Evolutionary conservation across 2,329 filamentous ascomycete genomes (phyloP).

Genomic region (Claviceps spartinae): DNA sequence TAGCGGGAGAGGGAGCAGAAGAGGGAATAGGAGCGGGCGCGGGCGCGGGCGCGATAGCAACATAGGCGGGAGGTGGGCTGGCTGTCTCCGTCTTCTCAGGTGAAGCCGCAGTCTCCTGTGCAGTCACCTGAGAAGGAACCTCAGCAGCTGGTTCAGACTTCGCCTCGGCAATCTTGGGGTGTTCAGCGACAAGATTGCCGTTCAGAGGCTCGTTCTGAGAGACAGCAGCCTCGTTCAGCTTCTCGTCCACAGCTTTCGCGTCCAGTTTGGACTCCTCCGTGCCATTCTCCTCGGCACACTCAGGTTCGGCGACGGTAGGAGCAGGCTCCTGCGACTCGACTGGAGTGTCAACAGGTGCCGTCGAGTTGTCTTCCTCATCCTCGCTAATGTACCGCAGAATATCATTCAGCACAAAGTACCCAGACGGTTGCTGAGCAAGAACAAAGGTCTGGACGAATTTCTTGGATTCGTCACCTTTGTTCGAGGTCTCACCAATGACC

Average conservation of each 20-base stretch:
- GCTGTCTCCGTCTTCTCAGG: constrained; percentile 55
- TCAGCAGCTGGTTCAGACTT: constrained; percentile 10
- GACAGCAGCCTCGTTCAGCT: constrained; percentile 22
- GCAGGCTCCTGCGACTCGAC: constrained; percentile 15
- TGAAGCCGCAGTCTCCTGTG: constrained; percentile 42
- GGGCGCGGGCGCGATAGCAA: constrained; percentile 22
- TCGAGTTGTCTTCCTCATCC: constrained; percentile 56
- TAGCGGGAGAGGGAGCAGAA: constrained; percentile 23
- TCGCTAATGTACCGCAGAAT: constrained; percentile 90
- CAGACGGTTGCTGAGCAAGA: constrained; percentile 86
- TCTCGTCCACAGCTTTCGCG: constrained; percentile 20
- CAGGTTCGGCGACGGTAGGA: constrained; percentile 18
- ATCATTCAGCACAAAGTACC: constrained; percentile 97
- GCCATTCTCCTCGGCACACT: constrained; percentile 36
- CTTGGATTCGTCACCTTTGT: constrained; percentile 79
- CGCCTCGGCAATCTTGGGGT: constrained; percentile 22
- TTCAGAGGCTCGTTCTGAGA: constrained; percentile 1
- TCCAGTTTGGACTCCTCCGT: constrained; percentile 21
- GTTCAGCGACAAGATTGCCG: constrained; percentile 14
- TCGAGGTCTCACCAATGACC: constrained; percentile 95
- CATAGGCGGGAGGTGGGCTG: constrained; percentile 36
- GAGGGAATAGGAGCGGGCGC: constrained; percentile 21
- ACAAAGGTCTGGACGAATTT: constrained; percentile 98
- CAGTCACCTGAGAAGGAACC: constrained; percentile 33
- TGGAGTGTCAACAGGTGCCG: constrained; percentile 20